Percentiles rank a stretch among this genome's conserved stretches.
These are phyloP conservation scores for Orbilia javanica DNA, from an alignment of 2,329 filamentous ascomycete genomes.

Conservation along the genomic window DNA sequence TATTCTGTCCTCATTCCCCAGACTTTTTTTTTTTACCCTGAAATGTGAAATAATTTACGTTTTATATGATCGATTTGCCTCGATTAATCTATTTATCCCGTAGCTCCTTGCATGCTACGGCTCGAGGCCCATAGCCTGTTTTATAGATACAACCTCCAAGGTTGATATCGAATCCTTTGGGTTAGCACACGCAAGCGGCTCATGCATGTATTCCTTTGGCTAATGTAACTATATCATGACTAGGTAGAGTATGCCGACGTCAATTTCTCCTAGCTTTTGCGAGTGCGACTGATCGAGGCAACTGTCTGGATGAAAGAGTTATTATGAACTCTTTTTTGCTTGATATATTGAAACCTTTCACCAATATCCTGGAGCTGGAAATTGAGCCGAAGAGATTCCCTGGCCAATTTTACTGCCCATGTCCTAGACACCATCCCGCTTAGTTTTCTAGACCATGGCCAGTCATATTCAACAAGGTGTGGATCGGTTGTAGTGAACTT, in stretches of 20 bases:
- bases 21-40: conserved; percentile 41
- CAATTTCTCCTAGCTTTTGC: conserved; percentile 1
- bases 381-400: conserved; percentile 5
- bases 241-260: conserved; percentile 4
- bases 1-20: conserved; percentile 32
- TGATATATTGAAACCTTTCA: neutral
- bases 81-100: conserved; percentile 33
- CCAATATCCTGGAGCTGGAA: neutral
- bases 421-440: neutral
- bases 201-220: conserved; percentile 53
- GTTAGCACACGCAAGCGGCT: conserved; percentile 27
- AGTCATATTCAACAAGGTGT: neutral
- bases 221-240: conserved; percentile 26
- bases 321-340: neutral
- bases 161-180: conserved; percentile 39
- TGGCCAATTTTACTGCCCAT: neutral
- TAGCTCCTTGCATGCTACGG: conserved; percentile 20
- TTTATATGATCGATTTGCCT: conserved; percentile 19
- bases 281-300: conserved; percentile 5
- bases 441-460: neutral
- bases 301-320: neutral
- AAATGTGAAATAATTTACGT: conserved; percentile 25
- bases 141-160: conserved; percentile 16
- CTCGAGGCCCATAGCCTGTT: conserved; percentile 33
- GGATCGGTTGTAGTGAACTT: neutral